These are phyloP conservation scores for Astragalus glycyphyllos DNA, from an alignment of 306 rosid species.

Conservation along the genomic window DNA sequence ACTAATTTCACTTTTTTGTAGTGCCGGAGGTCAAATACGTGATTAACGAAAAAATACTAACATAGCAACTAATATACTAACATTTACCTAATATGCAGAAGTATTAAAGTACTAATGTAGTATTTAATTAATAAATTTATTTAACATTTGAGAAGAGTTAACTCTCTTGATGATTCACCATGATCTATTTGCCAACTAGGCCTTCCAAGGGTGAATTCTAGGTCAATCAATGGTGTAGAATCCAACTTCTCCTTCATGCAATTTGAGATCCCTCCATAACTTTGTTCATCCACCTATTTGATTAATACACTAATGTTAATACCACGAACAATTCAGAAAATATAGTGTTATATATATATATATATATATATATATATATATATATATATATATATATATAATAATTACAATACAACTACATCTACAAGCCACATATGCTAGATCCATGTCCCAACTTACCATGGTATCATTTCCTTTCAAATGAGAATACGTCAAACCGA, in stretches of 20 bases:
- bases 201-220: conserved; percentile 94
- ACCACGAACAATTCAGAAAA: conserved; percentile 20
- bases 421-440: conserved; percentile 37
- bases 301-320: background rate
- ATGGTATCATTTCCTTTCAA: conserved; percentile 52
- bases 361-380: too few relatives aligned
- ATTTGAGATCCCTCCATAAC: conserved; percentile 41
- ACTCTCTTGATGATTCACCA: conserved; percentile 60
- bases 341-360: background rate
- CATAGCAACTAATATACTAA: too few relatives aligned
- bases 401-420: conserved; percentile 27
- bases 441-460: conserved; percentile 54
- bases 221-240: conserved; percentile 58
- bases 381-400: background rate
- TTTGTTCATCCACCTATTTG: conserved; percentile 53
- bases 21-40: too few relatives aligned
- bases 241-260: conserved; percentile 60
- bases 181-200: conserved; percentile 71
- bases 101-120: background rate
- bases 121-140: conserved; percentile 31
- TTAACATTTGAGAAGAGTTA: conserved; percentile 61
- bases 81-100: background rate
- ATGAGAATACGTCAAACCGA: conserved; percentile 47
- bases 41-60: too few relatives aligned
- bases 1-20: too few relatives aligned